Conservation (phyloP, 2,329 filamentous ascomycete genomes). For the Epichloe baconii region DNA sequence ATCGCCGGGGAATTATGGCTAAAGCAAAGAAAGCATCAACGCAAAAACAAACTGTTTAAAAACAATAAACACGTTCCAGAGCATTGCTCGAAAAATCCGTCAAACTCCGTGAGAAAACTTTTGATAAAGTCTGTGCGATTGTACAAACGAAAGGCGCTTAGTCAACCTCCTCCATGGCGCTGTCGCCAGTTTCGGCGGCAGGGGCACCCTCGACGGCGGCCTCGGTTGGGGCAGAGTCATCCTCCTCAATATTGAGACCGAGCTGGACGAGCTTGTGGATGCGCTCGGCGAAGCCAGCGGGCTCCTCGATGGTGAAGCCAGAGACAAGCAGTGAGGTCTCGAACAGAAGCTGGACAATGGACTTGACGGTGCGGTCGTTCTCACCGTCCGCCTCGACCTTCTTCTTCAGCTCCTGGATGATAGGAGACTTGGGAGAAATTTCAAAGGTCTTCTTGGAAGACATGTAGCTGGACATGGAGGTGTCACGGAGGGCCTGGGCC, state of each 20-base stretch:
- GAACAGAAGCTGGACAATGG: slow-evolving; percentile 94
- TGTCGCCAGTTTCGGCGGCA: slow-evolving; percentile 59
- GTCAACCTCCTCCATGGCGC: slow-evolving; percentile 99
- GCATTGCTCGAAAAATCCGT: slow-evolving; percentile 21
- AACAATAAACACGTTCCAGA: slow-evolving; percentile 18
- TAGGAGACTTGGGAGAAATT: slow-evolving; percentile 96
- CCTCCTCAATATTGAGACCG: slow-evolving; percentile 93
- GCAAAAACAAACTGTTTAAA: slow-evolving; percentile 7
- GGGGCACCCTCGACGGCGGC: slow-evolving; percentile 43
- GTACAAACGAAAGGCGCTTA: slow-evolving; percentile 36
- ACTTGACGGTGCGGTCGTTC: slow-evolving; percentile 98
- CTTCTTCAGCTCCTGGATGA: slow-evolving; percentile 98
- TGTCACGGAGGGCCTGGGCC: slow-evolving; percentile 98
- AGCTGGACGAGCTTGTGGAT: slow-evolving; percentile 99
- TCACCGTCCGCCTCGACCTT: slow-evolving; percentile 97
- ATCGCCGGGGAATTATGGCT: slow-evolving; percentile 22
- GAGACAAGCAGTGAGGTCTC: slow-evolving; percentile 98
- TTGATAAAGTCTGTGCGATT: slow-evolving; percentile 24
- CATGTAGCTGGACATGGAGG: slow-evolving; percentile 99
- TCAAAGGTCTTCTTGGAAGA: slow-evolving; percentile 99
- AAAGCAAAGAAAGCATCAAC: slow-evolving; percentile 16
- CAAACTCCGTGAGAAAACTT: slow-evolving; percentile 30
- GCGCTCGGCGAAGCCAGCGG: slow-evolving; percentile 92
- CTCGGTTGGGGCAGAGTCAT: slow-evolving; percentile 57
- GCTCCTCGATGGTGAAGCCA: slow-evolving; percentile 99